Conservation (phyloP, 805 yeast genomes). For the Brettanomyces sp. region DNA sequence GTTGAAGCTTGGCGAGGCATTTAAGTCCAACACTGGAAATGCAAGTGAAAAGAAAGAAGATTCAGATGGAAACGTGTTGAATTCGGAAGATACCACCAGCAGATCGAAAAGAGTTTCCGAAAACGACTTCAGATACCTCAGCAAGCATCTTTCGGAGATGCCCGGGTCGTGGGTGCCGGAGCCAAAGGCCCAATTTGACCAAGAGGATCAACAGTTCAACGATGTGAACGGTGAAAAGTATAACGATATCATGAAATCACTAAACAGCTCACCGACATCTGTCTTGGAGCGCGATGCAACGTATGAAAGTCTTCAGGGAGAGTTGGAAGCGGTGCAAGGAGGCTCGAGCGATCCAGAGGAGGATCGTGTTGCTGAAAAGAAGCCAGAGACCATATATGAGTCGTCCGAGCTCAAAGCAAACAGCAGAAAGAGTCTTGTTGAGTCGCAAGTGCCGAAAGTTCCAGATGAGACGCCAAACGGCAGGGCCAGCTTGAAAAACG, state of each 20-base stretch:
- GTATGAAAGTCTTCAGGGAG: constrained; percentile 12
- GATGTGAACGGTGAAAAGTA: constrained; percentile 3
- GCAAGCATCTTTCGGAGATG: constrained; percentile 19
- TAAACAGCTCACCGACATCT: constrained; percentile 13
- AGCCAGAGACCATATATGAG: not conserved
- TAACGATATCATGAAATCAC: constrained; percentile 10
- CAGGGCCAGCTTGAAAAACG: not conserved
- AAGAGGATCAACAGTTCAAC: not conserved
- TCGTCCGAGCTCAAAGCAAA: not conserved
- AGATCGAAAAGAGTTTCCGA: constrained; percentile 2
- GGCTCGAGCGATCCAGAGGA: not conserved
- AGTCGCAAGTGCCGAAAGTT: not conserved
- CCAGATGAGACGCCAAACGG: constrained; percentile 1
- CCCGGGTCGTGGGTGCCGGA: constrained; percentile 22
- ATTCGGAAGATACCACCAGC: too few relatives aligned
- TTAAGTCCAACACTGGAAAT: too few relatives aligned
- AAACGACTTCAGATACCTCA: constrained; percentile 18
- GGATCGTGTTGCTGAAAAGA: not conserved
- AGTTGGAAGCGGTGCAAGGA: constrained; percentile 6
- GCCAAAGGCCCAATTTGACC: constrained; percentile 8
- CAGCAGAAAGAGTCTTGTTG: not conserved
- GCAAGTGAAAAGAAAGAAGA: not conserved
- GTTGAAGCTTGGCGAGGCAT: too few relatives aligned
- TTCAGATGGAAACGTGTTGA: not conserved
- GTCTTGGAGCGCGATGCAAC: constrained; percentile 4